These are phyloP conservation scores for Diaporthe ampelina DNA, from an alignment of 2,329 filamentous ascomycete species.

Conservation along the genomic window DNA sequence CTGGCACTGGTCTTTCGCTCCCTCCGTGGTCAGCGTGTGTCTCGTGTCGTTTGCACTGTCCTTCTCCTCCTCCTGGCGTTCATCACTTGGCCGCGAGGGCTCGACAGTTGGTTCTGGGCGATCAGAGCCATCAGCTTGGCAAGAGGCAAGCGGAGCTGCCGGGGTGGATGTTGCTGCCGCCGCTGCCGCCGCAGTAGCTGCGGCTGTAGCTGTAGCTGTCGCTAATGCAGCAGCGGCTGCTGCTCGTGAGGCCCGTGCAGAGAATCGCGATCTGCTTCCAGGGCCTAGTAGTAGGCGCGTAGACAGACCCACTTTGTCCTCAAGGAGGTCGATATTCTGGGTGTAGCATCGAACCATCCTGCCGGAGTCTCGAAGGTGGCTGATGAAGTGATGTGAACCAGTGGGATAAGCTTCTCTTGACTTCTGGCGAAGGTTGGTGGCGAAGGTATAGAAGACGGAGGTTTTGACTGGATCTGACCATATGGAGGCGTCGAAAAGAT, in stretches of 20 bases:
- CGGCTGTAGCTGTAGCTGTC: not conserved
- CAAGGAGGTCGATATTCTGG: slow-evolving; percentile 82
- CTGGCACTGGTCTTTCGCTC: slow-evolving; percentile 18
- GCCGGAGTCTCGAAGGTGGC: slow-evolving; percentile 74
- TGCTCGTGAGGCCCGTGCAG: slow-evolving; percentile 49
- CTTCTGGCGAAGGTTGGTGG: slow-evolving; percentile 75
- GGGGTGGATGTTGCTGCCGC: not conserved
- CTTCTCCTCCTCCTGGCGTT: not conserved
- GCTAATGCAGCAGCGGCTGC: slow-evolving; percentile 25
- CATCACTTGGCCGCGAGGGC: not conserved
- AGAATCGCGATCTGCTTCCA: slow-evolving; percentile 73
- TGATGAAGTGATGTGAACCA: slow-evolving; percentile 77
- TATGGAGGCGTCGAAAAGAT: slow-evolving; percentile 79
- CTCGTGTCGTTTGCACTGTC: slow-evolving; percentile 34
- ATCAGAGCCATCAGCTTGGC: not conserved
- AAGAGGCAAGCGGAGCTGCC: not conserved
- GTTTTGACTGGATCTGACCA: slow-evolving; percentile 78
- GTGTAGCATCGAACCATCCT: slow-evolving; percentile 81
- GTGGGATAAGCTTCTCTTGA: slow-evolving; percentile 75
- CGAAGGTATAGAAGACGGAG: slow-evolving; percentile 80
- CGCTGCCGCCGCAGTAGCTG: no score
- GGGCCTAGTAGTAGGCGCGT: slow-evolving; percentile 73
- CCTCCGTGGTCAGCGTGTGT: slow-evolving; percentile 40
- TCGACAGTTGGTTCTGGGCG: slow-evolving; percentile 1
- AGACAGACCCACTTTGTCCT: slow-evolving; percentile 77